phyloP scores from a whole-genome alignment of 2,329 filamentous ascomycete genomes.

The Trichocomaceae sp. region DNA sequence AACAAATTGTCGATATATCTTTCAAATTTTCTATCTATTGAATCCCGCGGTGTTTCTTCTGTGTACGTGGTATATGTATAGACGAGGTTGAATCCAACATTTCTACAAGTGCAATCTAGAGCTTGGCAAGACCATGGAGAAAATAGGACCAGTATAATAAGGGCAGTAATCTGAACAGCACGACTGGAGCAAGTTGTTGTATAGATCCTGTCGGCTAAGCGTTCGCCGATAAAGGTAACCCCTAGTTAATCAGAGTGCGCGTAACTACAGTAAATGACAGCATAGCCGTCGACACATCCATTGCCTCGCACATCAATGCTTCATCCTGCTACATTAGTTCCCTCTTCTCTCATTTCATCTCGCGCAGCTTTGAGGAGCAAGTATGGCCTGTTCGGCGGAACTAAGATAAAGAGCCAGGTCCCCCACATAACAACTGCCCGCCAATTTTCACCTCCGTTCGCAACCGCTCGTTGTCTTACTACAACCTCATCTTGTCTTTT shows the following conservation, averaged over 20 bases:
- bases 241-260: background rate
- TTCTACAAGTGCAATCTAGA: background rate
- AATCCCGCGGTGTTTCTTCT: background rate
- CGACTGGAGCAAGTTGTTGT: background rate
- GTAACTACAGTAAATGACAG: no score
- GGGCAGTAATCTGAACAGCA: background rate
- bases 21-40: background rate
- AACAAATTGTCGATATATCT: background rate
- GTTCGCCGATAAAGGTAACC: no score
- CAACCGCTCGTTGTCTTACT: background rate
- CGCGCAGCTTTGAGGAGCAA: background rate
- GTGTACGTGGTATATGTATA: background rate
- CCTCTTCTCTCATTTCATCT: background rate
- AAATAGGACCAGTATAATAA: background rate
- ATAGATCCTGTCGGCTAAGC: background rate
- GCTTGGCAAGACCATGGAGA: background rate
- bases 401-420: background rate
- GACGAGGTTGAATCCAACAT: background rate
- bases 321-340: background rate
- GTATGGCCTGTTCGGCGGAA: background rate
- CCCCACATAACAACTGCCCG: background rate
- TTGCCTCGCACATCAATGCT: background rate
- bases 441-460: background rate
- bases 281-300: background rate
- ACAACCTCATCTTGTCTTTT: background rate